Evolutionary conservation across 768 basidiomycete genomes (phyloP).

Genomic region (Pluteus cervinus): DNA sequence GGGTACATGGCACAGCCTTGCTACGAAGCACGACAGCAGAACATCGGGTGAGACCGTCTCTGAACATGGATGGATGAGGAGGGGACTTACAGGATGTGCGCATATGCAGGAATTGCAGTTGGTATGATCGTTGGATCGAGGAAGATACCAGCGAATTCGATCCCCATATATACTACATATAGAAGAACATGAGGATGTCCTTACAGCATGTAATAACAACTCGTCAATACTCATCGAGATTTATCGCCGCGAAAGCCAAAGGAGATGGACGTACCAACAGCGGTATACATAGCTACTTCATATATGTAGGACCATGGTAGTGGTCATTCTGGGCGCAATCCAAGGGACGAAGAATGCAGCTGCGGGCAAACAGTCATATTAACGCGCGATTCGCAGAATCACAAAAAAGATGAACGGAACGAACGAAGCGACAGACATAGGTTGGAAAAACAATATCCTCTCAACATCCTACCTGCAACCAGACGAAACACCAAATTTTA

Average conservation of each 20-base stretch:
- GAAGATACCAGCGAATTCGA: slow-evolving; percentile 91
- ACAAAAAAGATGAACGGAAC: too few relatives aligned
- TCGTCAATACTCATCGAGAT: not conserved
- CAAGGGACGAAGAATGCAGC: slow-evolving; percentile 97
- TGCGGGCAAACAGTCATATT: slow-evolving; percentile 28
- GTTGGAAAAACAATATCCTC: too few relatives aligned
- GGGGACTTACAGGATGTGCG: too few relatives aligned
- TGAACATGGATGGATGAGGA: too few relatives aligned
- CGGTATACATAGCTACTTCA: slow-evolving; percentile 98
- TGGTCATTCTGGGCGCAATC: slow-evolving; percentile 95
- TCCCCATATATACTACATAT: slow-evolving; percentile 89
- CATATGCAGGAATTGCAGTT: slow-evolving; percentile 77
- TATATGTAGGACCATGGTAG: slow-evolving; percentile 97
- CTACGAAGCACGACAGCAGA: too few relatives aligned
- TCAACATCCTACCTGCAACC: too few relatives aligned
- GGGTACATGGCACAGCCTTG: too few relatives aligned
- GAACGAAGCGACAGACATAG: too few relatives aligned
- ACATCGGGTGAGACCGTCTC: too few relatives aligned
- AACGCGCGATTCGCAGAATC: too few relatives aligned
- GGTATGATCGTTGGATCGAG: slow-evolving; percentile 96
- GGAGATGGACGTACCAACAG: slow-evolving; percentile 55
- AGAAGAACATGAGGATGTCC: slow-evolving; percentile 98
- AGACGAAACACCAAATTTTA: too few relatives aligned
- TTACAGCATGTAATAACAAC: slow-evolving; percentile 78
- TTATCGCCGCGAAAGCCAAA: slow-evolving; percentile 1